These are phyloP conservation scores for Podospora bellae-mahoneyi DNA, from an alignment of 495 filamentous ascomycete species.

Conservation along the genomic window DNA sequence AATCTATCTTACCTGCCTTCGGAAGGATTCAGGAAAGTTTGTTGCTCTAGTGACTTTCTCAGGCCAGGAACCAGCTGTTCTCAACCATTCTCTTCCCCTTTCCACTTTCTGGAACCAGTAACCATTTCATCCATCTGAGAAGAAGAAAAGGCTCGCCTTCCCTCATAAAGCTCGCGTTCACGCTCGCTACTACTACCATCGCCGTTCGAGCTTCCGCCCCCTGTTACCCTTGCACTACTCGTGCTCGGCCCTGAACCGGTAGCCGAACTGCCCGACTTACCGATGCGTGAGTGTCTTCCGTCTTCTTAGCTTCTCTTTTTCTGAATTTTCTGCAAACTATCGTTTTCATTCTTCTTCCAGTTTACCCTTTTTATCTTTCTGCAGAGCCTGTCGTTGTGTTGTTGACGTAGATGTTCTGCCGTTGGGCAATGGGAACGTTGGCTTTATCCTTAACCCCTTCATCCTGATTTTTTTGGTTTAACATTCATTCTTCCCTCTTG, in stretches of 20 bases:
- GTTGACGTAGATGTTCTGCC: no score
- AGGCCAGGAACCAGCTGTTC: not conserved
- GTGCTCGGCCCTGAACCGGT: not conserved
- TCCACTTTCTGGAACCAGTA: not conserved
- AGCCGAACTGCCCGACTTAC: not conserved
- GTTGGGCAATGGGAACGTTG: no score
- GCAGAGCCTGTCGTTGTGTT: no score
- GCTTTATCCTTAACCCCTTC: no score
- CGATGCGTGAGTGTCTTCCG: not conserved
- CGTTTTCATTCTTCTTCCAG: not conserved
- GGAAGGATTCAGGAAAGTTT: not conserved
- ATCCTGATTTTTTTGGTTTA: no score
- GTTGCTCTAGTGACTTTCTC: not conserved
- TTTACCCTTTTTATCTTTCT: not conserved
- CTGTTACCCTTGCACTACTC: not conserved
- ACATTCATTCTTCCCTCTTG: no score
- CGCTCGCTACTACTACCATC: not conserved
- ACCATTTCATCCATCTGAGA: not conserved
- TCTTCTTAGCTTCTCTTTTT: not conserved
- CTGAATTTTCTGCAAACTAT: not conserved
- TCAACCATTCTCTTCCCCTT: not conserved
- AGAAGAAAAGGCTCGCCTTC: not conserved
- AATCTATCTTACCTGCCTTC: not conserved
- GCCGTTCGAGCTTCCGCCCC: not conserved
- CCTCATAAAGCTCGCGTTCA: not conserved